Base-by-base conservation (phyloP, 768 basidiomycete species). In the Leucogyrophana mollusca region DNA sequence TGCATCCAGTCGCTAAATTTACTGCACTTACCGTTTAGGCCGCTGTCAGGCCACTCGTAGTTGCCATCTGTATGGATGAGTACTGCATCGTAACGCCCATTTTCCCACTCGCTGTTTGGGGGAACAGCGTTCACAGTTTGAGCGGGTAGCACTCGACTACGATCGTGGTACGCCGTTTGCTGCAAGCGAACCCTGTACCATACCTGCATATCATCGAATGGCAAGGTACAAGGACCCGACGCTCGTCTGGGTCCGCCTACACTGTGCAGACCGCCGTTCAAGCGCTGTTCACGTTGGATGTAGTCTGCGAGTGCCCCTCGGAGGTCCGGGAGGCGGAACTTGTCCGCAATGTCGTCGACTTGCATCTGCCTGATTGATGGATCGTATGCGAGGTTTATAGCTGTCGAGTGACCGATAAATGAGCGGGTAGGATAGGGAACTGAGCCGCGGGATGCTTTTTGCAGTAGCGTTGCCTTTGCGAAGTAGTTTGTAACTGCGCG, bases 141-240 rank as follows among this genome's bases (percentile, higher is more conserved):
- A 6, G 56, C 30, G 17, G 57, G 47, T n/a, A 56, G 22, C 14
- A 53, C 41, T 8, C 47, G 35, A 40, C 60, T 44, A 3, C 57
- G 55, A 20, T 50, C 39, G 25, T 62, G 55, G 23, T 55, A 59
- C 0, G 54, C 42, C 22, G 39, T 60, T 7, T 52, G 36, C 45
- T 68, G 65, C 14, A 68, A 25, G 0, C 47, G 44, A 4, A 62
- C 32, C 11, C 46, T 50, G 14, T 49, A 54, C 67, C 66, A 69
- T 8, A 66, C 49, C 34, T 63, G 47, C n/a, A 67, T 46, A 23
- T 57, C 40, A 5, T 43, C 23, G 47, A 65, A 62, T 14, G 64
- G 62, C 3, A 67, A 58, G 7, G 36, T 4, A 43, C 38, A 24
- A 21, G 48, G 25, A 7, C 25, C 23, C 2, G 23, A 21, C 6